These are phyloP conservation scores for Cytospora piceicola DNA, from an alignment of 2,329 filamentous ascomycete species.

Conservation along the genomic window DNA sequence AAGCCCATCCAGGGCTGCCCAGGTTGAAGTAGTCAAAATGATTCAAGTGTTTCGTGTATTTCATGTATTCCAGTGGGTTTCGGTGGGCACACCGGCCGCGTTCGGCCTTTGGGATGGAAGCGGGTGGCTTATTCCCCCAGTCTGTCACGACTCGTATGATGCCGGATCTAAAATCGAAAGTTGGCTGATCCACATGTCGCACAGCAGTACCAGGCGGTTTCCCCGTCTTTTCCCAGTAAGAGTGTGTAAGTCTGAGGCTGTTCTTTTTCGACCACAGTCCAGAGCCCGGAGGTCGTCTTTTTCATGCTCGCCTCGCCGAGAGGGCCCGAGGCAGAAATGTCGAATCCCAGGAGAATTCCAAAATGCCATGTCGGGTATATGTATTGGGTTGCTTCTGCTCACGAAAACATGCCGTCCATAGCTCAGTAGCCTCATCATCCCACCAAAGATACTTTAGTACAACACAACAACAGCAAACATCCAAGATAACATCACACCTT, in stretches of 20 bases:
- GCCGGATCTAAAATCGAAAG: slow-evolving; percentile 30
- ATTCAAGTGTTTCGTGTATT: too few relatives aligned
- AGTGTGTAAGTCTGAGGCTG: background rate
- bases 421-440: slow-evolving; percentile 27
- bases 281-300: slow-evolving; percentile 8
- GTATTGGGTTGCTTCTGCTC: slow-evolving; percentile 30
- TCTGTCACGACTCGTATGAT: slow-evolving; percentile 28
- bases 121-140: slow-evolving; percentile 17
- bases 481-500: slow-evolving; percentile 20
- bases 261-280: slow-evolving; percentile 6
- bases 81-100: slow-evolving; percentile 16
- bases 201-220: slow-evolving; percentile 23
- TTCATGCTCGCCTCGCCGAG: slow-evolving; percentile 17
- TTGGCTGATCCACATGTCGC: slow-evolving; percentile 29
- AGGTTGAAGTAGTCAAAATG: too few relatives aligned
- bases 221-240: background rate
- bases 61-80: background rate
- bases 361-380: slow-evolving; percentile 28
- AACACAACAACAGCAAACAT: slow-evolving; percentile 10
- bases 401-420: slow-evolving; percentile 3
- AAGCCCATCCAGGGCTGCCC: background rate
- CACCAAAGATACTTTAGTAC: slow-evolving; percentile 17
- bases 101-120: slow-evolving; percentile 8
- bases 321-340: slow-evolving; percentile 19
- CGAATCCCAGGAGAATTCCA: slow-evolving; percentile 9